phyloP scores from a whole-genome alignment of 1,284 basidiomycete genomes.

The Cystobasidium sp. region DNA sequence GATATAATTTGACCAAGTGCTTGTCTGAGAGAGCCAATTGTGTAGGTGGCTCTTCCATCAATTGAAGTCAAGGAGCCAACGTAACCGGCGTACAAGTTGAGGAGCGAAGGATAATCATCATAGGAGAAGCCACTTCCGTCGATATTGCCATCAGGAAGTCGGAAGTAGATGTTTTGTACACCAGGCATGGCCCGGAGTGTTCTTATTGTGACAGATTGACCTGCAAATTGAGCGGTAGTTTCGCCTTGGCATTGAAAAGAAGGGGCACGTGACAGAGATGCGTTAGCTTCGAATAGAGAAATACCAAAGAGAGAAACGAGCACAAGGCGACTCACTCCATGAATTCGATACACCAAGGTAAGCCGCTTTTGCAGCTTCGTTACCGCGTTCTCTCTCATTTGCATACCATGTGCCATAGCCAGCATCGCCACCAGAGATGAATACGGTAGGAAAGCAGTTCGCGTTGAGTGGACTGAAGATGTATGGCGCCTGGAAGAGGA shows the following conservation, averaged over 20 bases:
- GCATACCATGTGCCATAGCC: constrained; percentile 46
- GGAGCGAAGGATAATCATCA: constrained; percentile 46
- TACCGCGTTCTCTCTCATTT: constrained; percentile 46
- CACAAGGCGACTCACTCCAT: constrained; percentile 31
- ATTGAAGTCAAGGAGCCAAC: constrained; percentile 46
- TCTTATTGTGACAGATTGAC: constrained; percentile 47
- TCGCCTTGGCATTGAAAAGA: neutral
- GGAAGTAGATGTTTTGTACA: constrained; percentile 48
- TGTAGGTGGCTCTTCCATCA: constrained; percentile 45
- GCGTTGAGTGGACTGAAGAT: constrained; percentile 13
- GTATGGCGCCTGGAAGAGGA: constrained; percentile 45
- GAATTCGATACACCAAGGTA: constrained; percentile 47
- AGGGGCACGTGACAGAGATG: neutral
- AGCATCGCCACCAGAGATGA: constrained; percentile 49
- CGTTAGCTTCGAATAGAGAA: neutral
- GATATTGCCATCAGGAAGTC: constrained; percentile 50
- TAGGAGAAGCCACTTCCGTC: constrained; percentile 40
- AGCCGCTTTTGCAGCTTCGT: constrained; percentile 48
- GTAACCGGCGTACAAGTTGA: constrained; percentile 50
- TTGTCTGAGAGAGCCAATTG: constrained; percentile 47
- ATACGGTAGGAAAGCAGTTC: constrained; percentile 32
- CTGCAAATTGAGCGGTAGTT: constrained; percentile 44
- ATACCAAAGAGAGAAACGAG: neutral
- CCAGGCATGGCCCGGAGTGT: constrained; percentile 46
- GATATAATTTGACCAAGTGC: constrained; percentile 47